Conservation (phyloP, 2,329 filamentous ascomycete species). For the Trichoderma oligosporum region DNA sequence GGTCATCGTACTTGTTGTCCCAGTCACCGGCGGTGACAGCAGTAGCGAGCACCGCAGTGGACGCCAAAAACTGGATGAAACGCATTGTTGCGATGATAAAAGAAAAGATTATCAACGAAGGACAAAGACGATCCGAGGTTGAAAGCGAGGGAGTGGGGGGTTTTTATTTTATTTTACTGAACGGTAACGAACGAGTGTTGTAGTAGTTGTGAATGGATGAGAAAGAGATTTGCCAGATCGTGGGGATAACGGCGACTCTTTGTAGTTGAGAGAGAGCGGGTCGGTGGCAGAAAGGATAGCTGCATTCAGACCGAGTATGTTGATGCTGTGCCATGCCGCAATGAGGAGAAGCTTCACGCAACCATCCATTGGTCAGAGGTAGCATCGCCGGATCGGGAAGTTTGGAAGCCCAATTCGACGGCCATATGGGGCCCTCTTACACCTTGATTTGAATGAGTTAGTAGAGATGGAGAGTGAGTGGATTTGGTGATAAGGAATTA, state of each 20-base stretch:
- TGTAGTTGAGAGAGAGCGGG: constrained; percentile 20
- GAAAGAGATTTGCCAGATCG: not conserved
- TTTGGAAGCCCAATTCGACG: not conserved
- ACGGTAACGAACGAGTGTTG: constrained; percentile 2
- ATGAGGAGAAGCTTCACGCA: constrained; percentile 8
- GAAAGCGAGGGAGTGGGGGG: not conserved
- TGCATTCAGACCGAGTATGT: constrained; percentile 15
- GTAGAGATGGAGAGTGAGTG: not conserved
- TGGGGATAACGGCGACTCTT: constrained; percentile 21
- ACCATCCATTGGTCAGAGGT: not conserved
- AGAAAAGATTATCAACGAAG: constrained; percentile 17
- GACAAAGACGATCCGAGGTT: constrained; percentile 12
- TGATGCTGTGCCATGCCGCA: not conserved
- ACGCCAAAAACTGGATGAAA: constrained; percentile 32
- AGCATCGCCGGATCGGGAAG: constrained; percentile 14
- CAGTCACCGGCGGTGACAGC: constrained; percentile 28
- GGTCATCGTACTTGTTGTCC: constrained; percentile 14
- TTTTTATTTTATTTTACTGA: not conserved
- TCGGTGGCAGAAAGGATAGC: not conserved
- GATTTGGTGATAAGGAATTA: not conserved
- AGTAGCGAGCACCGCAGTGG: constrained; percentile 33
- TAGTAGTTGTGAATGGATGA: not conserved
- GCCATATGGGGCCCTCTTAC: not conserved
- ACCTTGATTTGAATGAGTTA: not conserved
- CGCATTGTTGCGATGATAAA: constrained; percentile 32